These are phyloP conservation scores for Blastobotrys chiropterorum DNA, from an alignment of 805 yeast genomes.

Conservation along the genomic window DNA sequence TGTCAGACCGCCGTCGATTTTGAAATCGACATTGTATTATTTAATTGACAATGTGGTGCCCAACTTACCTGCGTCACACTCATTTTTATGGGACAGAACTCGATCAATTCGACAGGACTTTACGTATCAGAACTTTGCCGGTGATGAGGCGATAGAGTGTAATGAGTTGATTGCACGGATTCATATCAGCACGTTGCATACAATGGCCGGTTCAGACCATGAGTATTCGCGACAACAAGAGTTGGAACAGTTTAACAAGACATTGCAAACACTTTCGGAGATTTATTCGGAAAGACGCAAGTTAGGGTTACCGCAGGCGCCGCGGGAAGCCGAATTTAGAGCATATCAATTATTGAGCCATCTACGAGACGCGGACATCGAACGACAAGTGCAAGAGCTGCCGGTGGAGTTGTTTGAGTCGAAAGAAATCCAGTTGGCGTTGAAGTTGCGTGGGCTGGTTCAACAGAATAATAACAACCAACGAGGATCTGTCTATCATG, in stretches of 20 bases:
- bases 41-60: constrained; percentile 58
- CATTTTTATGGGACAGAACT: constrained; percentile 95
- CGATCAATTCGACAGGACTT: constrained; percentile 95
- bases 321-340: constrained; percentile 86
- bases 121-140: constrained; percentile 88
- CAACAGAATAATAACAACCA: constrained; percentile 52
- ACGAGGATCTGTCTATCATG: constrained; percentile 42
- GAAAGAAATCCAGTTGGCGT: constrained; percentile 59
- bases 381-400: constrained; percentile 61
- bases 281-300: constrained; percentile 76
- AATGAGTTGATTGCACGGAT: constrained; percentile 87
- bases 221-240: constrained; percentile 94
- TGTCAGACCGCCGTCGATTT: constrained; percentile 83
- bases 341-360: constrained; percentile 80
- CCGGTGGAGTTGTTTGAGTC: constrained; percentile 53
- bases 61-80: constrained; percentile 74
- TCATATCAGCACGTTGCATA: constrained; percentile 73
- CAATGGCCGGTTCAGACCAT: constrained; percentile 66
- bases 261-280: constrained; percentile 80
- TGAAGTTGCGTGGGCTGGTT: constrained; percentile 59
- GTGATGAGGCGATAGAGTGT: constrained; percentile 90
- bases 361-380: constrained; percentile 77
- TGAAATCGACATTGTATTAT: constrained; percentile 62
- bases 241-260: constrained; percentile 86
- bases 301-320: constrained; percentile 43